Evolutionary conservation across 2,329 filamentous ascomycete species (phyloP), one percentile per base, ranked within the genome.

Genomic region (Fusarium abutilonis): DNA sequence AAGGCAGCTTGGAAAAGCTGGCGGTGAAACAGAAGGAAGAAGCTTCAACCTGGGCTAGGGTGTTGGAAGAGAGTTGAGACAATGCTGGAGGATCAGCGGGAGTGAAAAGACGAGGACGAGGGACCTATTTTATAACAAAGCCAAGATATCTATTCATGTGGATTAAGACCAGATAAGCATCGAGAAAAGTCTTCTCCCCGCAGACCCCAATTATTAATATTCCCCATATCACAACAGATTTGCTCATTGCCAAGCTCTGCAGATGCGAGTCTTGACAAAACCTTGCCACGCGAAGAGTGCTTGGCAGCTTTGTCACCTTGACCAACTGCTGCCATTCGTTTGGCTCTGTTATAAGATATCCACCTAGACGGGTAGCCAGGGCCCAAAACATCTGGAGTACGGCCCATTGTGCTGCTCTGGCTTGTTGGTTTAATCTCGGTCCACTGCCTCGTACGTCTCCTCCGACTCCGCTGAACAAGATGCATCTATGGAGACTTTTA

Each of bases 131-230:
- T 59, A 60, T 60, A 60, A 13, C 35, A 32, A 38, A 29, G 56
- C 56, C 57, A 60, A 60, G 55, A 43, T 60, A 38, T 55, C n/a
- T 4, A 44, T 46, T 29, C 43, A 43, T 19, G 29, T 60, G 57
- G 48, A 29, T 35, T 39, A 7, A 42, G 34, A 57, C 38, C 9
- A 23, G 38, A 21, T 34, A 46, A 39, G 32, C 23, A 23, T 14
- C n/a, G n/a, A n/a, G 15, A 40, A 26, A 8, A 4, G n/a, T 17
- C 15, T 19, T 6, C 28, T 40, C 42, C 36, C 43, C 46, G 29
- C 48, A 41, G 48, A 39, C 39, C 15, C 39, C 44, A 15, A 31
- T 13, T n/a, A n/a, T 29, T 10, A 39, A 45, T 13, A 48, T 44
- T 23, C 7, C 38, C 55, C 48, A 54, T 60, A 36, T 36, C 42